Evolutionary conservation across 2,329 filamentous ascomycete species (phyloP), one percentile per base, ranked within the genome.

Genomic region (Trichophaea hybrida): DNA sequence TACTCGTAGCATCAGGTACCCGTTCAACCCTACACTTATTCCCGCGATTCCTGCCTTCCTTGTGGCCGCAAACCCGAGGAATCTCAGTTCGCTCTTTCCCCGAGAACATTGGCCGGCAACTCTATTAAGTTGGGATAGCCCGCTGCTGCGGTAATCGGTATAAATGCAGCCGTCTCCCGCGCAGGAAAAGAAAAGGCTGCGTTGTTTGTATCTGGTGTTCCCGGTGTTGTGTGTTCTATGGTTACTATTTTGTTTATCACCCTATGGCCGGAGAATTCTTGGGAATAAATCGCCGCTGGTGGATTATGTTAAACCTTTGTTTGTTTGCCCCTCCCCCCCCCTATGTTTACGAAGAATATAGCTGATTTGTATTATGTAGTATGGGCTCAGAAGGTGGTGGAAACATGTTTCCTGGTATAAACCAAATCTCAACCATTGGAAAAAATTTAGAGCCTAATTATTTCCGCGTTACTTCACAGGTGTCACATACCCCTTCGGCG

Each of bases 401-500:
- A 0, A 74, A 76, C 64, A 71, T 74, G 37, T 76, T 76, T 50
- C 73, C 74, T 0, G 24, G 24, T 24, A 24, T 24, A 24, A 24
- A 24, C 24, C 24, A 24, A 2, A 24, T 24, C 1, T 24, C 24
- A 24, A 24, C 24, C 3, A 24, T 24, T 3, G 24, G 24, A 24
- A 24, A 24, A 24, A 24, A 24, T 24, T 24, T 24, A 1, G 1
- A 24, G 24, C 24, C 24, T 24, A 24, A 24, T 24, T 24, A 24
- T 24, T 24, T 24, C 24, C 24, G 24, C 24, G 24, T 24, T 24
- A 24, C 24, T 24, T 24, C 24, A 24, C 3, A 24, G 75, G 74
- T 6, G 74, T 71, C 6, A 70, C 73, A 17, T 66, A 74, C 13
- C 75, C 74, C 3, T 76, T 75, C 56, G 75, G 74, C 1, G 73